phyloP scores from a whole-genome alignment of 208 protist species.

The Willaertia magna region DNA sequence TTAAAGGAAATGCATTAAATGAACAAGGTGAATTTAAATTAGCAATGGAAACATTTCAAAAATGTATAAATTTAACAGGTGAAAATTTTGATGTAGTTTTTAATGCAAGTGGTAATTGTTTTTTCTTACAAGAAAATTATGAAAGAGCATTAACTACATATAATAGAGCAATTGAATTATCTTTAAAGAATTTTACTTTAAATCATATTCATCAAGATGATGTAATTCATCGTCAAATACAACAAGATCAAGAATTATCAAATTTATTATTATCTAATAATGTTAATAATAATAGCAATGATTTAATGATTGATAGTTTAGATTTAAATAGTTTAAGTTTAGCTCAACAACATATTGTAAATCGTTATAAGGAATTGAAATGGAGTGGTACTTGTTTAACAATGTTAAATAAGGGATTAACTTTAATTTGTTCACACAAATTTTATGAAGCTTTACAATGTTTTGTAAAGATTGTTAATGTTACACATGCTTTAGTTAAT shows the following conservation, averaged over 20 bases:
- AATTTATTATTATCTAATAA: background rate
- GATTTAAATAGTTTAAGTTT: background rate
- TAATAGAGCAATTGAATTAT: background rate
- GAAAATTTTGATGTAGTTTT: background rate
- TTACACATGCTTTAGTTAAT: background rate
- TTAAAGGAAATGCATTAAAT: background rate
- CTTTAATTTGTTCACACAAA: background rate
- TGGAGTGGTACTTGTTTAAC: background rate
- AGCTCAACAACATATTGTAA: background rate
- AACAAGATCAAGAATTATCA: background rate
- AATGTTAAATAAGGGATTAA: background rate
- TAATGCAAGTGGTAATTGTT: background rate
- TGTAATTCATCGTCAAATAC: background rate
- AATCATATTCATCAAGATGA: background rate
- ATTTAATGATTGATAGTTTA: background rate
- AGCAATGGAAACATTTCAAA: background rate
- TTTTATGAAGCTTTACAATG: background rate
- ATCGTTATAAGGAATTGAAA: background rate
- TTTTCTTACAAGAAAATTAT: background rate
- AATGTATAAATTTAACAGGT: background rate
- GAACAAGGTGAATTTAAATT: background rate
- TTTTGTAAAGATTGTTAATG: background rate
- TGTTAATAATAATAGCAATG: background rate
- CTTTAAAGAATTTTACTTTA: background rate
- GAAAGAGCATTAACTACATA: background rate